Evolutionary conservation across 2,329 filamentous ascomycete genomes (phyloP).

Genomic region (Rhynchosporium graminicola): DNA sequence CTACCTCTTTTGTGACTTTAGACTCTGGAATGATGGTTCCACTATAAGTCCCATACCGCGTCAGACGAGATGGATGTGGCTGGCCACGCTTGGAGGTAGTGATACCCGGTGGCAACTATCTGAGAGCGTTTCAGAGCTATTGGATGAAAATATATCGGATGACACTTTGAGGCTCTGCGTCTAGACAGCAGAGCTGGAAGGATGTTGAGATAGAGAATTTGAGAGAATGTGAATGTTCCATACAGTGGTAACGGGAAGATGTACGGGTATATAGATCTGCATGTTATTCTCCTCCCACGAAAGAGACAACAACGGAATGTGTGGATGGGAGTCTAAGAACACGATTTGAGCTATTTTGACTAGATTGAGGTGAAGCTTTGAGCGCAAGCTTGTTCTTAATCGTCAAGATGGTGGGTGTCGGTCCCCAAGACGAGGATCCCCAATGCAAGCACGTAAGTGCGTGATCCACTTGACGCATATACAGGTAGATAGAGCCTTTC

Average conservation of each 20-base stretch:
- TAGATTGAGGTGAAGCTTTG: not conserved
- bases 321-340: slow-evolving; percentile 11
- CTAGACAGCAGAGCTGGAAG: not conserved
- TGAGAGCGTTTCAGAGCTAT: not conserved
- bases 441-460: not conserved
- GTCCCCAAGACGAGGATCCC: slow-evolving; percentile 18
- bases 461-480: not conserved
- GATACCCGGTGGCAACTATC: not conserved
- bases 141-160: slow-evolving; percentile 5
- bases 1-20: too few species aligned
- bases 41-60: too few species aligned
- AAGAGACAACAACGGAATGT: slow-evolving; percentile 2
- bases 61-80: too few species aligned
- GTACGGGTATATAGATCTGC: slow-evolving; percentile 6
- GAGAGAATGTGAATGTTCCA: slow-evolving; percentile 16
- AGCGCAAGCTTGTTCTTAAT: not conserved
- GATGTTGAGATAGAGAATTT: not conserved
- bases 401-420: not conserved
- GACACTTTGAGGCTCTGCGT: slow-evolving; percentile 5
- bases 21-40: too few species aligned
- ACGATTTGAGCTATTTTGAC: slow-evolving; percentile 1
- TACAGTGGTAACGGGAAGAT: slow-evolving; percentile 15
- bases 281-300: not conserved
- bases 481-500: slow-evolving; percentile 5
- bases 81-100: too few species aligned